These are phyloP conservation scores for Penicillium pulvis DNA, from an alignment of 495 filamentous ascomycete species.

Conservation along the genomic window DNA sequence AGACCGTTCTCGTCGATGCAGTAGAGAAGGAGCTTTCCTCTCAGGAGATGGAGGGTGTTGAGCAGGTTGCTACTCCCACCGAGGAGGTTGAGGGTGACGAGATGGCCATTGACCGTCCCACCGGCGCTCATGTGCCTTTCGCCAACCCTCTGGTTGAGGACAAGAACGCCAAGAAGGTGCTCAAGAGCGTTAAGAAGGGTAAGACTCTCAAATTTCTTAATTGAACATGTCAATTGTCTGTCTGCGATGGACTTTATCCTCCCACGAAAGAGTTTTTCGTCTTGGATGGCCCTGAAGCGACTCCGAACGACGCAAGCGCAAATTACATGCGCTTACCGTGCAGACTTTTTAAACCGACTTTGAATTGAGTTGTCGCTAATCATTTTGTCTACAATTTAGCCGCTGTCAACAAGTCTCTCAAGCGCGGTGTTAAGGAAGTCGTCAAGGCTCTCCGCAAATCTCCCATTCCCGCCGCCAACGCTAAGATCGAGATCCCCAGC, in stretches of 20 bases:
- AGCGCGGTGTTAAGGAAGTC: conserved; percentile 97
- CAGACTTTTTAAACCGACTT: neutral
- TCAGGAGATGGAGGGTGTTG: conserved; percentile 52
- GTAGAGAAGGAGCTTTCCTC: conserved; percentile 63
- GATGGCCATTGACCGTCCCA: conserved; percentile 55
- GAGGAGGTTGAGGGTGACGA: conserved; percentile 45
- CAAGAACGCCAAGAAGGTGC: conserved; percentile 87
- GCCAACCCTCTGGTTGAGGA: conserved; percentile 88
- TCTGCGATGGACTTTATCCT: neutral
- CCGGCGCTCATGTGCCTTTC: conserved; percentile 87
- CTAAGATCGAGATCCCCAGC: conserved; percentile 52
- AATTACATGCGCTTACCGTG: neutral
- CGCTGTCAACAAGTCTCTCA: conserved; percentile 88
- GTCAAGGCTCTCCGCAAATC: conserved; percentile 96
- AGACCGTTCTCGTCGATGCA: conserved; percentile 59
- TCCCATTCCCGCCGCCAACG: conserved; percentile 56
- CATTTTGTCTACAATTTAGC: conserved; percentile 51
- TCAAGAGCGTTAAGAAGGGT: conserved; percentile 95
- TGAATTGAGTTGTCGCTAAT: conserved; percentile 22
- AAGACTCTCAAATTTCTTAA: conserved; percentile 20
- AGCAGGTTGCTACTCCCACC: conserved; percentile 30
- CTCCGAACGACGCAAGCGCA: neutral
- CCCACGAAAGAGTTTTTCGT: neutral
- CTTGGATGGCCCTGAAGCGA: neutral
- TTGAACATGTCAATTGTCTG: neutral